These are phyloP conservation scores for Cladosporium sp. DNA, from an alignment of 2,329 filamentous ascomycete genomes.

Conservation along the genomic window DNA sequence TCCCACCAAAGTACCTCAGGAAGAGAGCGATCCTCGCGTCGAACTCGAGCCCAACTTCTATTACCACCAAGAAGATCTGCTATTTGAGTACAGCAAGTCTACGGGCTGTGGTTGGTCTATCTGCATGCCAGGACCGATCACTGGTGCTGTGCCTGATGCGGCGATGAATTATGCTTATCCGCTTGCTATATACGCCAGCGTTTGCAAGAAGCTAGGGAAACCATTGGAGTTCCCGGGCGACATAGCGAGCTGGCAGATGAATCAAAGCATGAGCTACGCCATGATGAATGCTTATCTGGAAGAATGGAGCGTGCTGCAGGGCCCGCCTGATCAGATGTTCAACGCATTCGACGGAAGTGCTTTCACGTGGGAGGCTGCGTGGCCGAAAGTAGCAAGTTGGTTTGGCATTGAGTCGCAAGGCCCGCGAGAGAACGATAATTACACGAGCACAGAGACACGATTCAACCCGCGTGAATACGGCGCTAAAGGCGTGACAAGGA, in stretches of 20 bases:
- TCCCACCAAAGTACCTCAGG: conserved; percentile 40
- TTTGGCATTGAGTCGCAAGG: conserved; percentile 36
- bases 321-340: conserved; percentile 44
- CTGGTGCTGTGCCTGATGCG: conserved; percentile 48
- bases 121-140: conserved; percentile 45
- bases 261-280: conserved; percentile 40
- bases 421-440: conserved; percentile 23
- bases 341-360: conserved; percentile 46
- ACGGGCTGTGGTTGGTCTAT: conserved; percentile 42
- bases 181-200: conserved; percentile 48
- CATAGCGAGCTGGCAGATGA: conserved; percentile 43
- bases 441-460: conserved; percentile 22
- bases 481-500: conserved; percentile 23
- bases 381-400: conserved; percentile 44
- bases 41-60: conserved; percentile 51
- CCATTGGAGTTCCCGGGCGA: conserved; percentile 45
- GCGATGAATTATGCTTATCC: conserved; percentile 50
- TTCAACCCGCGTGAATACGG: conserved; percentile 27
- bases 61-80: conserved; percentile 50
- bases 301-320: conserved; percentile 47
- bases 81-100: conserved; percentile 40
- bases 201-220: conserved; percentile 39
- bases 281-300: conserved; percentile 48
- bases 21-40: conserved; percentile 45
- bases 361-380: conserved; percentile 49